Evolutionary conservation across 176 grass and related monocot genomes (phyloP), one percentile per base, ranked within the genome.

Genomic region (Typha latifolia): DNA sequence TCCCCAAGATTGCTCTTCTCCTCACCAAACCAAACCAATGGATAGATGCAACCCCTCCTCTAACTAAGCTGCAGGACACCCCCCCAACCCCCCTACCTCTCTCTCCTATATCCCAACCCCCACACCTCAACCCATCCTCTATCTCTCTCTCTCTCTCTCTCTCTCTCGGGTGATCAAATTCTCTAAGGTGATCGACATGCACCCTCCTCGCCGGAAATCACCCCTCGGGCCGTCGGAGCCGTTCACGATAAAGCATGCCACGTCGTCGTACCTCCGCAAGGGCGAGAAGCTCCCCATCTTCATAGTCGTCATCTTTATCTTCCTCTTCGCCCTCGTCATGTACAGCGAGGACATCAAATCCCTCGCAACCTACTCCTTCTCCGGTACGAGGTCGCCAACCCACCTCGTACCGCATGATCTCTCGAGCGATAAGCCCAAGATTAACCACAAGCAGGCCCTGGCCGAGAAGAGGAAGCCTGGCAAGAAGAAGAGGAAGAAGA

Each of bases 311-410:
- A 65, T 70, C 50, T 74, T 77, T 75, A 73, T 84, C 75, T 23
- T 79, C 75, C 6, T 87, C 43, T 87, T 72, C 62, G 81, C 81
- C 14, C 4, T 91, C 62, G 4, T 91, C 84, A 79, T 91, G 78
- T 91, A 87, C 81, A 75, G 72, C 66, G 89, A 91, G 79, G 79
- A 84, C 81, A 79, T 91, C 81, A 76, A 67, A 66, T 72, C 81
- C 32, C 51, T 91, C 7, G 77, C 80, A 23, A 16, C 74, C 2
- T 61, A 74, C 70, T 74, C 87, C 20, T 62, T 76, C 16, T 56
- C 32, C 26, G 9, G 18, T 5, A 70, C 80, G 21, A 51, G 49
- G 47, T 65, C 76, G 0, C 34, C 51, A 15, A 78, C 51, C 37
- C 43, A 67, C 37, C 57, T 24, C 4, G 50, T 29, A 62, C 11